Conservation (phyloP, 1,139 yeast species). For the Blastobotrys capitulatus region DNA sequence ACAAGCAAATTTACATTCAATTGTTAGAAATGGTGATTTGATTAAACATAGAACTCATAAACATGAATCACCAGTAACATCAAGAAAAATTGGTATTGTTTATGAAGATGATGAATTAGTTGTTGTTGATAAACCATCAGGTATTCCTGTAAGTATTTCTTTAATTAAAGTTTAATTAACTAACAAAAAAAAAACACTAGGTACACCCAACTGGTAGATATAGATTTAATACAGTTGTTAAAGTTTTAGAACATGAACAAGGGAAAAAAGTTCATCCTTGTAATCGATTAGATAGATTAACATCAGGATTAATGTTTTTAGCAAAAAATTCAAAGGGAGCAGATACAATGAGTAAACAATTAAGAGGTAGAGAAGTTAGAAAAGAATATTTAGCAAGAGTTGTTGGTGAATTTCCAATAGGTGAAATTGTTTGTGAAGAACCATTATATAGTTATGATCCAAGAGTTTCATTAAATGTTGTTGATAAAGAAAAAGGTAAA, state of each 20-base stretch:
- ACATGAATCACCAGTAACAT: slow-evolving; percentile 86
- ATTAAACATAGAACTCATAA: slow-evolving; percentile 79
- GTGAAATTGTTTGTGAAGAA: slow-evolving; percentile 49
- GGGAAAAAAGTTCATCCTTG: slow-evolving; percentile 76
- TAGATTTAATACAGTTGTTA: slow-evolving; percentile 82
- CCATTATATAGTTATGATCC: slow-evolving; percentile 75
- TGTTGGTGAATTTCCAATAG: slow-evolving; percentile 70
- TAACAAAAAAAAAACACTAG: slow-evolving; percentile 13
- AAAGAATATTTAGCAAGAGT: slow-evolving; percentile 89
- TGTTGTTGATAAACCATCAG: slow-evolving; percentile 91
- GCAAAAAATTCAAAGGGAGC: slow-evolving; percentile 84
- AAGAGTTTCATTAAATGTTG: slow-evolving; percentile 67
- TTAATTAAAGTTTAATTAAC: not conserved
- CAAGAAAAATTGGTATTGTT: slow-evolving; percentile 64
- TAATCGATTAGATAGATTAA: slow-evolving; percentile 81
- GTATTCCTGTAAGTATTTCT: slow-evolving; percentile 60
- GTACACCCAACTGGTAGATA: slow-evolving; percentile 94
- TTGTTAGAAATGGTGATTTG: slow-evolving; percentile 77
- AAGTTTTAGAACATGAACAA: slow-evolving; percentile 63
- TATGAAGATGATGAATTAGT: slow-evolving; percentile 73
- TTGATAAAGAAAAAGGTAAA: slow-evolving; percentile 61
- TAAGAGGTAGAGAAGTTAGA: slow-evolving; percentile 66
- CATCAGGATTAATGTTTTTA: slow-evolving; percentile 91
- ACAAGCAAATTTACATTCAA: slow-evolving; percentile 57
- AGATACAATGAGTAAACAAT: slow-evolving; percentile 65